phyloP scores from a whole-genome alignment of 495 filamentous ascomycete genomes.

The Polyplosphaeria fusca region DNA sequence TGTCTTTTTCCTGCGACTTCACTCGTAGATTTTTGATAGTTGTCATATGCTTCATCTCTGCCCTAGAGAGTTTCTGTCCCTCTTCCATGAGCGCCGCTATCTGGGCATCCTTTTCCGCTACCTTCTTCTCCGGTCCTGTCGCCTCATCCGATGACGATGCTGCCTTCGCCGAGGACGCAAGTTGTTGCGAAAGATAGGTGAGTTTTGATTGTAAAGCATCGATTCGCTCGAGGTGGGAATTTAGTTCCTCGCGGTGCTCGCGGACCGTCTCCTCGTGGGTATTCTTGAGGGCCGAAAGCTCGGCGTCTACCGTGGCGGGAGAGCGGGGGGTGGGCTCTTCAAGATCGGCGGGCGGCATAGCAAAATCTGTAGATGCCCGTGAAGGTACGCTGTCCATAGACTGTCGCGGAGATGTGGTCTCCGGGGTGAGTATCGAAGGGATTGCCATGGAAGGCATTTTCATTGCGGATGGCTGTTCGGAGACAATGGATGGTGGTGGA shows the following conservation, averaged over 20 bases:
- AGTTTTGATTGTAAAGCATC: slow-evolving; percentile 90
- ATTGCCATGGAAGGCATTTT: slow-evolving; percentile 21
- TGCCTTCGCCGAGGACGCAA: slow-evolving; percentile 60
- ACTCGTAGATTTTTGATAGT: slow-evolving; percentile 78
- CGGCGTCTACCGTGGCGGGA: slow-evolving; percentile 17
- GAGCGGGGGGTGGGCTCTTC: slow-evolving; percentile 20
- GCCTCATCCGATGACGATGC: slow-evolving; percentile 67
- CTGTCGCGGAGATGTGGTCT: slow-evolving; percentile 27
- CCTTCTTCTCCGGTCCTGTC: slow-evolving; percentile 64
- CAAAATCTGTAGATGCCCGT: slow-evolving; percentile 28
- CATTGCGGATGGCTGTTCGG: slow-evolving; percentile 19
- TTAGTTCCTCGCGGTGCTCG: slow-evolving; percentile 73
- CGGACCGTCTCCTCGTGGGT: slow-evolving; percentile 59
- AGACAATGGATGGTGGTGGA: slow-evolving; percentile 8
- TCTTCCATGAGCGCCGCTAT: slow-evolving; percentile 88
- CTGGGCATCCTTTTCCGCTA: slow-evolving; percentile 85
- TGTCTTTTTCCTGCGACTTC: slow-evolving; percentile 60
- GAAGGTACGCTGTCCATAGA: slow-evolving; percentile 29
- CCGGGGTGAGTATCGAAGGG: slow-evolving; percentile 37
- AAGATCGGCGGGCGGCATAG: slow-evolving; percentile 47
- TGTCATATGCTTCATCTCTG: slow-evolving; percentile 76
- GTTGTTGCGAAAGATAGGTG: slow-evolving; percentile 58
- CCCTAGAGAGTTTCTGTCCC: slow-evolving; percentile 81
- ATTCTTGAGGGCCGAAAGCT: slow-evolving; percentile 50
- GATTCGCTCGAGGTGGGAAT: slow-evolving; percentile 81